Conservation (phyloP, 345 rosid species). For the Nephelium lappaceum region DNA sequence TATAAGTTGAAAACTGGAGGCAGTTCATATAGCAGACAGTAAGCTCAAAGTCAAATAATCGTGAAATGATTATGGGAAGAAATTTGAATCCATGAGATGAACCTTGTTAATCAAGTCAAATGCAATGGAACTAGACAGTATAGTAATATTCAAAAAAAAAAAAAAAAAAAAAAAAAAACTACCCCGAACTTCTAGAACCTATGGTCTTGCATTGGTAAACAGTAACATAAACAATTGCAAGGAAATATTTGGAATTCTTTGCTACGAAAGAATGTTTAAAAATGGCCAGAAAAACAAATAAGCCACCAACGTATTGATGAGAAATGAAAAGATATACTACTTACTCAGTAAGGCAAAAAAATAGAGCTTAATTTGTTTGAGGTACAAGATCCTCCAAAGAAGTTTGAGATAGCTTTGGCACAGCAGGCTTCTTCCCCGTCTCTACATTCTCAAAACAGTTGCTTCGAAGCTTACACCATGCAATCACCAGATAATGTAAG, state of each 20-base stretch:
- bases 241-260: not conserved
- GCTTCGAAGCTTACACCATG: conserved; percentile 59
- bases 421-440: conserved; percentile 26
- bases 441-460: conserved; percentile 52
- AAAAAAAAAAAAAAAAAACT: not conserved
- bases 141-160: not conserved
- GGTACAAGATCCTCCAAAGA: conserved; percentile 14
- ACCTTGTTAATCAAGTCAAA: not conserved
- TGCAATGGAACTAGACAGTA: not conserved
- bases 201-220: not conserved
- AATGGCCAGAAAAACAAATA: not conserved
- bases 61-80: not conserved
- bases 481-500: conserved; percentile 65
- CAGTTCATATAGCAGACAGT: not conserved
- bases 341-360: conserved; percentile 10
- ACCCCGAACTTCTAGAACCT: not conserved
- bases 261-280: not conserved
- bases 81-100: not conserved
- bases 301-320: not conserved
- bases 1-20: not conserved
- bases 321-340: conserved; percentile 1
- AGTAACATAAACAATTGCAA: not conserved
- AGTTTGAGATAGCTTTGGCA: conserved; percentile 30
- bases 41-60: not conserved
- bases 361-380: conserved; percentile 18